These are phyloP conservation scores for Phoenix roebelenii DNA, from an alignment of 176 grass and related monocot species.

Conservation along the genomic window DNA sequence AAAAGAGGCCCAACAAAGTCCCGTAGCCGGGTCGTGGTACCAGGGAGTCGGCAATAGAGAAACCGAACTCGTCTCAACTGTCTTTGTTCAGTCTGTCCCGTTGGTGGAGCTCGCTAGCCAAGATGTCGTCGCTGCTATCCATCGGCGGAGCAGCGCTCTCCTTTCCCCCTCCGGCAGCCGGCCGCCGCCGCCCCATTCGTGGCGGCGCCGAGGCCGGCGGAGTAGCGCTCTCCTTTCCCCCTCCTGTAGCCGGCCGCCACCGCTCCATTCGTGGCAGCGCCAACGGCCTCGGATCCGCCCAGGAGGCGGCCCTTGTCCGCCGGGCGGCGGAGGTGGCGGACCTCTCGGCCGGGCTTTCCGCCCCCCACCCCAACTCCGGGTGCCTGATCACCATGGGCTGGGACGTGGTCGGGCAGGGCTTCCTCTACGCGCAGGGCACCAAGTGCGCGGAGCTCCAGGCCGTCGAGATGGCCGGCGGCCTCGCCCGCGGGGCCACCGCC, in stretches of 20 bases:
- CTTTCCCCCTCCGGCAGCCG: no score
- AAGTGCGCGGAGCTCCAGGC: slow-evolving; percentile 74
- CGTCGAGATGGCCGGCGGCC: slow-evolving; percentile 45
- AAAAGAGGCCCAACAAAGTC: no score
- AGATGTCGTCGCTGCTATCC: no score
- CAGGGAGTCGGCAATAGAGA: no score
- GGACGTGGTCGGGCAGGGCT: slow-evolving; percentile 55
- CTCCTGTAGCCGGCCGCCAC: background rate
- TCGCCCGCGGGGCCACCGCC: slow-evolving; percentile 49
- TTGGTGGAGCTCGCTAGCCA: no score
- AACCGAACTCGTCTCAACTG: no score
- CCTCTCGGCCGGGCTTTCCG: slow-evolving; percentile 55
- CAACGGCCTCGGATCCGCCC: background rate
- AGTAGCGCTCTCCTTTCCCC: no score
- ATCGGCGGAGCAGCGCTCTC: no score
- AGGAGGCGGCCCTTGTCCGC: slow-evolving; percentile 35
- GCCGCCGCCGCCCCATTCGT: background rate
- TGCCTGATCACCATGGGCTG: slow-evolving; percentile 52
- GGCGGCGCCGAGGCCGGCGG: background rate
- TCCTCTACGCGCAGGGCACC: slow-evolving; percentile 89
- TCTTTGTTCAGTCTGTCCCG: no score
- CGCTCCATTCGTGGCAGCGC: slow-evolving; percentile 3
- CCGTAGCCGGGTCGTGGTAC: no score
- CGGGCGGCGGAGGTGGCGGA: slow-evolving; percentile 73
- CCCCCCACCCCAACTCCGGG: slow-evolving; percentile 85